A percentile compares a stretch with the other conserved stretches of the same genome.
phyloP scores from a whole-genome alignment of 805 yeast genomes.

The Saccharomycopsis guyanensis region DNA sequence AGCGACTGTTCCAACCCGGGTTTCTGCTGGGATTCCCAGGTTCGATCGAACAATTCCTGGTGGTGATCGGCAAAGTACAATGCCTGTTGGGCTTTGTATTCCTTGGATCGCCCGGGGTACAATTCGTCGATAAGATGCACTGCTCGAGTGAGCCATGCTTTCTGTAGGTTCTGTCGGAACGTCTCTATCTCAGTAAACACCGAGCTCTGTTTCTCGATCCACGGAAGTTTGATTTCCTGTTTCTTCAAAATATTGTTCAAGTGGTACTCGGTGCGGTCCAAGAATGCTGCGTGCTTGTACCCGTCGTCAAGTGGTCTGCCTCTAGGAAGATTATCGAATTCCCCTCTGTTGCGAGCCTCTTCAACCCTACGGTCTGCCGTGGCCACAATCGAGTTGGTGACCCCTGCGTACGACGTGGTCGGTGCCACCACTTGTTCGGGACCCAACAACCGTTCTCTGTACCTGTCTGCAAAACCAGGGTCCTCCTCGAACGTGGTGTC shows the following conservation, averaged over 20 bases:
- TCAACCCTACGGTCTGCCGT: slow-evolving; percentile 72
- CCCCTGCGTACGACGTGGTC: slow-evolving; percentile 48
- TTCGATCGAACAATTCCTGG: slow-evolving; percentile 14
- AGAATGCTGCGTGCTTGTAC: slow-evolving; percentile 42
- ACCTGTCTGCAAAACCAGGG: slow-evolving; percentile 44
- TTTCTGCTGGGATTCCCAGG: slow-evolving; percentile 34
- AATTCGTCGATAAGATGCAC: slow-evolving; percentile 26
- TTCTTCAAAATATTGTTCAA: slow-evolving; percentile 66
- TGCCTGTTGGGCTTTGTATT: slow-evolving; percentile 21
- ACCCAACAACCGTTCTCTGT: slow-evolving; percentile 56
- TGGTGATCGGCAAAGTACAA: slow-evolving; percentile 1
- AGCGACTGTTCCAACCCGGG: slow-evolving; percentile 31
- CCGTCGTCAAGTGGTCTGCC: slow-evolving; percentile 48
- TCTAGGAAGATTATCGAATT: slow-evolving; percentile 50
- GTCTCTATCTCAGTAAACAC: slow-evolving; percentile 39
- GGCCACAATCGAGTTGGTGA: slow-evolving; percentile 46
- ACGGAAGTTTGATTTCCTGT: slow-evolving; percentile 80
- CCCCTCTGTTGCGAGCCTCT: slow-evolving; percentile 66
- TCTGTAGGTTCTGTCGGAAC: slow-evolving; percentile 40
- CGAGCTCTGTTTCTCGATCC: slow-evolving; percentile 75
- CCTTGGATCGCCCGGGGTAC: slow-evolving; percentile 3
- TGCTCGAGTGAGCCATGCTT: slow-evolving; percentile 33
- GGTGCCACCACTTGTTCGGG: slow-evolving; percentile 56
- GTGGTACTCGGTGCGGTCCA: slow-evolving; percentile 68
- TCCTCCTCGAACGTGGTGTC: slow-evolving; percentile 35